Evolutionary conservation across 179 eudicot species (phyloP).

Genomic region (Corrigiola litoralis): DNA sequence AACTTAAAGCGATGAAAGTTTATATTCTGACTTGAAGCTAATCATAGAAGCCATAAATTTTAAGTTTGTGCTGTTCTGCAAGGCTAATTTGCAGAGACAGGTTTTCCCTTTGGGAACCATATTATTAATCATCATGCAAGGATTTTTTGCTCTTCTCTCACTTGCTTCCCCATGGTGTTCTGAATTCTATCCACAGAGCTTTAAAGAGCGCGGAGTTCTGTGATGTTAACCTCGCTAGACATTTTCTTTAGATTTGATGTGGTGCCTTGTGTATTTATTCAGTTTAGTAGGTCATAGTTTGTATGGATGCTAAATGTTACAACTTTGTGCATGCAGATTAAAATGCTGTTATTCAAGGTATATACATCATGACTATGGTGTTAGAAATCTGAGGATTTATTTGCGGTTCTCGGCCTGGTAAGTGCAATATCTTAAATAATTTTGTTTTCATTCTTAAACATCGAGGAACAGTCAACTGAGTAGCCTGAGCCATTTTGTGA

Average conservation of each 20-base stretch:
- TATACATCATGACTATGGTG: background rate
- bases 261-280: too few relatives aligned
- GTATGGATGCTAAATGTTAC: background rate
- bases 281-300: background rate
- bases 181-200: too few relatives aligned
- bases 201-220: too few relatives aligned
- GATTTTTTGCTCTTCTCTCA: too few relatives aligned
- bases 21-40: background rate
- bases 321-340: conserved; percentile 11
- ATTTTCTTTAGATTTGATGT: too few relatives aligned
- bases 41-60: background rate
- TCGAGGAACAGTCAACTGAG: conserved; percentile 1
- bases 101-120: background rate
- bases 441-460: background rate
- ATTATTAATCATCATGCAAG: too few relatives aligned
- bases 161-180: too few relatives aligned
- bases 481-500: conserved; percentile 1
- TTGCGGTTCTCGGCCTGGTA: background rate
- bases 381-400: background rate
- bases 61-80: background rate
- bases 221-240: too few relatives aligned
- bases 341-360: background rate
- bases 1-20: background rate
- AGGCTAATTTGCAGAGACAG: background rate
- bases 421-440: background rate